Evolutionary conservation across 108 stramenopile species (phyloP).

Genomic region (Mediolabrus comicus): DNA sequence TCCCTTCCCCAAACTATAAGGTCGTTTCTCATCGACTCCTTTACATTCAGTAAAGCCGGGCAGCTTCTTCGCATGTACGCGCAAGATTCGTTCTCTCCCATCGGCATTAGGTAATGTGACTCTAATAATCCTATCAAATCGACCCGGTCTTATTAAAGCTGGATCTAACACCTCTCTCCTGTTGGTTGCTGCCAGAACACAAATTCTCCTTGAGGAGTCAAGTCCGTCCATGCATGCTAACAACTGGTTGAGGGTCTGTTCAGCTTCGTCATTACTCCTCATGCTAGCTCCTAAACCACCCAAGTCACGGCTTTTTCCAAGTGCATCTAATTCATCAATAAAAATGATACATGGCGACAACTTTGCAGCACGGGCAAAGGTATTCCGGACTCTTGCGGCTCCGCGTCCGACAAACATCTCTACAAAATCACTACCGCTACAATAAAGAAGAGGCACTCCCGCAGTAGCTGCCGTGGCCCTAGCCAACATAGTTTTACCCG

Average conservation of each 20-base stretch:
- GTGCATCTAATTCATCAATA: constrained; percentile 87
- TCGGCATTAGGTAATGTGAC: constrained; percentile 75
- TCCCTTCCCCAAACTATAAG: constrained; percentile 60
- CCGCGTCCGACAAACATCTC: constrained; percentile 93
- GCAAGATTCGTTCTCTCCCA: constrained; percentile 83
- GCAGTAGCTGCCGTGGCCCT: constrained; percentile 84
- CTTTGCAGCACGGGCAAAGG: constrained; percentile 71
- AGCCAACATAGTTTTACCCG: constrained; percentile 78
- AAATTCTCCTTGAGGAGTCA: constrained; percentile 65
- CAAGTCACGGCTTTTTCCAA: constrained; percentile 77
- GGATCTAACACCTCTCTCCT: constrained; percentile 83
- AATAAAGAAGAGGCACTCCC: constrained; percentile 82
- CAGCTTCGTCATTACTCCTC: constrained; percentile 80
- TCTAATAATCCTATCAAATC: constrained; percentile 93
- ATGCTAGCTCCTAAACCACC: constrained; percentile 48
- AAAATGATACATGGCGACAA: constrained; percentile 81
- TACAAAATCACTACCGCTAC: constrained; percentile 83
- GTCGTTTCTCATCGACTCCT: constrained; percentile 57
- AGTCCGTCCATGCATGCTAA: constrained; percentile 89
- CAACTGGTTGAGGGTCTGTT: constrained; percentile 88
- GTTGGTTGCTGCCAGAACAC: constrained; percentile 90
- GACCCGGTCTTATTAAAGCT: constrained; percentile 89
- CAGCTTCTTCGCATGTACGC: constrained; percentile 82
- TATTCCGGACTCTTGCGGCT: constrained; percentile 87
- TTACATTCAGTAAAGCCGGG: constrained; percentile 75